These are phyloP conservation scores for Neospora caninum DNA, from an alignment of 169 alveolate genomes.

Conservation along the genomic window DNA sequence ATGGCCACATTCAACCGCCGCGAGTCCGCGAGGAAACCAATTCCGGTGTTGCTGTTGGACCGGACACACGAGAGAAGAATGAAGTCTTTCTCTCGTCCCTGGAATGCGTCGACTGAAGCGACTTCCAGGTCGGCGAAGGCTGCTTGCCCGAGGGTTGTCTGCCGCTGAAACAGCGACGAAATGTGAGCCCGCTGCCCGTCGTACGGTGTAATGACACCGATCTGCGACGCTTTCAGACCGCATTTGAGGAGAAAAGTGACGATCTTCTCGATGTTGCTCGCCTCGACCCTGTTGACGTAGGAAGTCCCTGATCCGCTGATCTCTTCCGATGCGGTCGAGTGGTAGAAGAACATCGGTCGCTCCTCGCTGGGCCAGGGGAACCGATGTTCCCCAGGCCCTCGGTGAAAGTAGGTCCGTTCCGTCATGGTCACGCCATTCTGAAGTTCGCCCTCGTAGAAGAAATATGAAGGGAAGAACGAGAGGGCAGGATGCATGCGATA, in stretches of 20 bases:
- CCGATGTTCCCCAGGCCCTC: conserved; percentile 62
- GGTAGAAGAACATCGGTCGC: conserved; percentile 89
- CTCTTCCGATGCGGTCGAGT: conserved; percentile 85
- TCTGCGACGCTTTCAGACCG: conserved; percentile 85
- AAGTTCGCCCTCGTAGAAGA: conserved; percentile 93
- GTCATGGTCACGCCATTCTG: conserved; percentile 92
- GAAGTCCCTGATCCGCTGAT: conserved; percentile 91
- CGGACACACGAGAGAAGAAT: conserved; percentile 85
- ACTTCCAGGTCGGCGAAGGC: conserved; percentile 71
- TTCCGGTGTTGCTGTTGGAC: conserved; percentile 74
- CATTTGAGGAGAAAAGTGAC: conserved; percentile 83
- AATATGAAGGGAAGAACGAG: conserved; percentile 92
- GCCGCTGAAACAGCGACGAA: conserved; percentile 69
- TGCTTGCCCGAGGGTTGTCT: conserved; percentile 74
- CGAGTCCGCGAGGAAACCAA: conserved; percentile 93
- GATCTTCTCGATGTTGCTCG: conserved; percentile 85
- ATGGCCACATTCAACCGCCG: conserved; percentile 94
- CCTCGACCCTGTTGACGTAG: conserved; percentile 91
- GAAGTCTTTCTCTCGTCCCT: conserved; percentile 87
- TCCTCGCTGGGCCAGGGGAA: conserved; percentile 87
- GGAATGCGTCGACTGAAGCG: conserved; percentile 87
- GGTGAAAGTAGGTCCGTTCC: conserved; percentile 81
- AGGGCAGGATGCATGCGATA: conserved; percentile 97
- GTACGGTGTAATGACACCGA: conserved; percentile 96
- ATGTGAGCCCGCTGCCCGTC: conserved; percentile 93